A percentile compares a stretch with the other conserved stretches of the same genome.
Conservation (phyloP, 148 eudicot genomes). For the Euryodendron excelsum region DNA sequence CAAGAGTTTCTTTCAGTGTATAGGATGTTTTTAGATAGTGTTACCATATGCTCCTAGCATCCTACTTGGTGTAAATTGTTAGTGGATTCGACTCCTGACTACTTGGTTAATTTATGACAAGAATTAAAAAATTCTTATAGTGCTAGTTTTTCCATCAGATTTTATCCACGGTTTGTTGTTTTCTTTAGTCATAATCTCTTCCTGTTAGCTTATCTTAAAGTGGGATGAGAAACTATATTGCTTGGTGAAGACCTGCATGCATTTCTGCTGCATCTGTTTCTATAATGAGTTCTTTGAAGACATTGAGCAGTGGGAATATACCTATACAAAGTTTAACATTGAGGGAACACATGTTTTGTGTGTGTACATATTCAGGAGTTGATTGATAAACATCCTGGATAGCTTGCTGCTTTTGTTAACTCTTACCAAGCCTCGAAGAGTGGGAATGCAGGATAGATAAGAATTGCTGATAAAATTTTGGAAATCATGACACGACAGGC, state of each 20-base stretch:
- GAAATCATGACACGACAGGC: background rate
- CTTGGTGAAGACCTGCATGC: background rate
- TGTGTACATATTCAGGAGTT: background rate
- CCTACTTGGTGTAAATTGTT: background rate
- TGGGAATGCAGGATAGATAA: background rate
- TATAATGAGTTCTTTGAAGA: too few relatives aligned
- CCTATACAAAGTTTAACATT: background rate
- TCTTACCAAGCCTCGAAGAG: background rate
- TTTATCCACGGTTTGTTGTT: background rate
- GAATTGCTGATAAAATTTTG: background rate
- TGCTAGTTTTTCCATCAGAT: background rate
- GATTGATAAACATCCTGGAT: background rate
- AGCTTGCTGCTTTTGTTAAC: background rate
- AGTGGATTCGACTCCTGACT: background rate
- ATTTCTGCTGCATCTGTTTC: background rate
- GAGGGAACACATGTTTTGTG: background rate
- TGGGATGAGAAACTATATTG: background rate
- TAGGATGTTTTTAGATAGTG: too few relatives aligned
- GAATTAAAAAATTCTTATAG: too few relatives aligned
- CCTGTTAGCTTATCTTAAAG: background rate
- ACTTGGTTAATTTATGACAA: background rate
- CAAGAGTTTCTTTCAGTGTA: too few relatives aligned
- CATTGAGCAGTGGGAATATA: background rate
- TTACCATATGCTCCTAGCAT: too few relatives aligned
- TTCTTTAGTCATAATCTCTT: background rate